phyloP scores from a whole-genome alignment of 768 basidiomycete genomes.

The Naganishia vaughanmartiniae region DNA sequence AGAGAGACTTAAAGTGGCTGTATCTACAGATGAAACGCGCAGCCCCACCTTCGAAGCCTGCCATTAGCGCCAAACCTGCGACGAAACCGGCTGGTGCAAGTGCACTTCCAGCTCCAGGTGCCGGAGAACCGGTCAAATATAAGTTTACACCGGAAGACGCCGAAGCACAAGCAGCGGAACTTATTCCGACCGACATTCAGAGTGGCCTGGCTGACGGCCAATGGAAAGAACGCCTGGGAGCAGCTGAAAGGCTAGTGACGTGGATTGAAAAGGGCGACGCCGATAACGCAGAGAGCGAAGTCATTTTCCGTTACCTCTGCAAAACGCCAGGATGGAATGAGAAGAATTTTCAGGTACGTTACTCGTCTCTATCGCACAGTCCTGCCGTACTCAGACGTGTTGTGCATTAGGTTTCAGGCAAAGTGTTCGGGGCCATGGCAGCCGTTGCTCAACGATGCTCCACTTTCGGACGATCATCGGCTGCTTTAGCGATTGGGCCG shows the following conservation, averaged over 20 bases:
- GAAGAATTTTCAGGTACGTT: slow-evolving; percentile 89
- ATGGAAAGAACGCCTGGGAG: slow-evolving; percentile 88
- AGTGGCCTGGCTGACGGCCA: slow-evolving; percentile 77
- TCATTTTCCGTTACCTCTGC: slow-evolving; percentile 76
- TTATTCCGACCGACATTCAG: slow-evolving; percentile 69
- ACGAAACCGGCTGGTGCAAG: slow-evolving; percentile 53
- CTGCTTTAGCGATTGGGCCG: slow-evolving; percentile 75
- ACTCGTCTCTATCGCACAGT: background rate
- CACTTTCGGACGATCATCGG: slow-evolving; percentile 78
- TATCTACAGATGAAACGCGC: slow-evolving; percentile 12
- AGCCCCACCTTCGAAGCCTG: slow-evolving; percentile 32
- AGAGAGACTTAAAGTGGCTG: background rate
- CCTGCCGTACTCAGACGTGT: slow-evolving; percentile 18
- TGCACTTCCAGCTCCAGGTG: slow-evolving; percentile 52
- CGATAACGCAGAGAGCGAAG: slow-evolving; percentile 73
- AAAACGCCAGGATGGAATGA: slow-evolving; percentile 94
- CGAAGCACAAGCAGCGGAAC: slow-evolving; percentile 68
- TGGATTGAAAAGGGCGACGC: slow-evolving; percentile 67
- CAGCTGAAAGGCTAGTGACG: slow-evolving; percentile 74
- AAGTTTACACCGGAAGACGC: slow-evolving; percentile 90
- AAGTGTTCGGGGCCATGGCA: slow-evolving; percentile 74
- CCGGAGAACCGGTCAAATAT: slow-evolving; percentile 77
- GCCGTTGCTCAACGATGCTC: slow-evolving; percentile 74
- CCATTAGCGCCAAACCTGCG: slow-evolving; percentile 32
- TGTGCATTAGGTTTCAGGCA: slow-evolving; percentile 73